Conservation (phyloP, 306 rosid genomes). For the Quercus gilva region DNA sequence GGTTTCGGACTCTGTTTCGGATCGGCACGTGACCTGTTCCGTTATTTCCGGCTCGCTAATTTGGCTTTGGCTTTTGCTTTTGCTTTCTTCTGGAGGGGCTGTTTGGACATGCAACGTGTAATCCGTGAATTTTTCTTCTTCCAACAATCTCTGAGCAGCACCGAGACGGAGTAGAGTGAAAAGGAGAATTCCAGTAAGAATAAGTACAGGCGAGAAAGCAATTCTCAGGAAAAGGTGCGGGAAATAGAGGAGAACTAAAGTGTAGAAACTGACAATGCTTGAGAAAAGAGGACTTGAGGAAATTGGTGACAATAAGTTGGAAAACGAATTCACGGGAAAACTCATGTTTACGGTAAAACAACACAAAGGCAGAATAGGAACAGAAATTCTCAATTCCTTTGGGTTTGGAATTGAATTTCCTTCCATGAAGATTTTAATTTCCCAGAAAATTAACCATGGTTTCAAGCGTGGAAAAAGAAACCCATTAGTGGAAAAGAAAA, state of each 20-base stretch:
- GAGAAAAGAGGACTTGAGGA: slow-evolving; percentile 67
- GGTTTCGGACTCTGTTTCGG: slow-evolving; percentile 25
- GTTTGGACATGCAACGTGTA: not conserved
- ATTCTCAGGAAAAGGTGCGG: slow-evolving; percentile 46
- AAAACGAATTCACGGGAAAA: slow-evolving; percentile 19
- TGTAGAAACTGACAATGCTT: slow-evolving; percentile 51
- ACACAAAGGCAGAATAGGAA: not conserved
- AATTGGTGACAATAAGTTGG: slow-evolving; percentile 26
- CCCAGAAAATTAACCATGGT: too few species aligned
- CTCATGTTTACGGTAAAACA: slow-evolving; percentile 20
- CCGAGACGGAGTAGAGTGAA: slow-evolving; percentile 66
- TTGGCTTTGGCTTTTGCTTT: slow-evolving; percentile 13
- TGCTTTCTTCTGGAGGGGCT: too few species aligned
- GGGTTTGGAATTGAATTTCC: slow-evolving; percentile 11
- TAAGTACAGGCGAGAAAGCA: slow-evolving; percentile 54
- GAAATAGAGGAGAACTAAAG: slow-evolving; percentile 53
- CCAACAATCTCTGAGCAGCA: slow-evolving; percentile 50
- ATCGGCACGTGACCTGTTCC: slow-evolving; percentile 24
- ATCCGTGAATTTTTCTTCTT: not conserved
- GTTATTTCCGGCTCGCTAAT: slow-evolving; percentile 14
- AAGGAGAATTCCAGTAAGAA: slow-evolving; percentile 48
- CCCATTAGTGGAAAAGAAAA: too few species aligned
- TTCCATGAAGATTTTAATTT: slow-evolving; percentile 23
- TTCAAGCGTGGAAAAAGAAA: too few species aligned
- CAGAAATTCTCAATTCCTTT: slow-evolving; percentile 24